These are phyloP conservation scores for Acanthamoeba culbertsoni DNA, from an alignment of 208 protist species.

Conservation along the genomic window DNA sequence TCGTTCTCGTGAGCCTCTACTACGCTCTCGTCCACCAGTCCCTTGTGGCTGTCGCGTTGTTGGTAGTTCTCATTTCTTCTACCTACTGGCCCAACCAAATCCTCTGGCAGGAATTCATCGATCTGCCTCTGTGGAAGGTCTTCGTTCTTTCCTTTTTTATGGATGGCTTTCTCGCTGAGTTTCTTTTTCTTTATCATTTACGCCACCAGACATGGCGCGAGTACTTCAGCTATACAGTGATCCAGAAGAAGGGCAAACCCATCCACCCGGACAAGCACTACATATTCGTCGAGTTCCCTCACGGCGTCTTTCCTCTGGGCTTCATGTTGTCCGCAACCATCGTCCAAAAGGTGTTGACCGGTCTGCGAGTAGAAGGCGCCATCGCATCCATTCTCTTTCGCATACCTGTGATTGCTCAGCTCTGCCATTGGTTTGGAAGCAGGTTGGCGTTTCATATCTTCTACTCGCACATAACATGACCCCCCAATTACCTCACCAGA, in stretches of 20 bases:
- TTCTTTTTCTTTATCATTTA: background rate
- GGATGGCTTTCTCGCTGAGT: background rate
- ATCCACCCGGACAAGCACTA: conserved; percentile 38
- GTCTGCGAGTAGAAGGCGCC: conserved; percentile 33
- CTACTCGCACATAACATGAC: background rate
- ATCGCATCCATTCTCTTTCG: conserved; percentile 7
- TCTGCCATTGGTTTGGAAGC: conserved; percentile 26
- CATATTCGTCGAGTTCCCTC: conserved; percentile 48
- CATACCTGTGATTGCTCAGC: background rate
- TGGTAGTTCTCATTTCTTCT: background rate
- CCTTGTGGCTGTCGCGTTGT: background rate
- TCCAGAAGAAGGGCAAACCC: background rate
- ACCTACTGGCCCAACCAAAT: background rate
- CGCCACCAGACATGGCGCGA: background rate
- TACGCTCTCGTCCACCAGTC: background rate
- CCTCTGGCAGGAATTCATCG: conserved; percentile 31
- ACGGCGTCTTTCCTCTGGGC: conserved; percentile 53
- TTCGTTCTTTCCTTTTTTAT: background rate
- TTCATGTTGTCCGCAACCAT: conserved; percentile 40
- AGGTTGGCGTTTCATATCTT: background rate
- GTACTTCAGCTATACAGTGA: conserved; percentile 50
- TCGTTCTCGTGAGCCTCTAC: background rate
- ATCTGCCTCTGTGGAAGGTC: background rate
- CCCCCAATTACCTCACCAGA: too few species aligned
- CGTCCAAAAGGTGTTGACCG: conserved; percentile 26